Evolutionary conservation across 371 early-diverging fungal genomes (phyloP).

Genomic region (Apophysomyces elegans): DNA sequence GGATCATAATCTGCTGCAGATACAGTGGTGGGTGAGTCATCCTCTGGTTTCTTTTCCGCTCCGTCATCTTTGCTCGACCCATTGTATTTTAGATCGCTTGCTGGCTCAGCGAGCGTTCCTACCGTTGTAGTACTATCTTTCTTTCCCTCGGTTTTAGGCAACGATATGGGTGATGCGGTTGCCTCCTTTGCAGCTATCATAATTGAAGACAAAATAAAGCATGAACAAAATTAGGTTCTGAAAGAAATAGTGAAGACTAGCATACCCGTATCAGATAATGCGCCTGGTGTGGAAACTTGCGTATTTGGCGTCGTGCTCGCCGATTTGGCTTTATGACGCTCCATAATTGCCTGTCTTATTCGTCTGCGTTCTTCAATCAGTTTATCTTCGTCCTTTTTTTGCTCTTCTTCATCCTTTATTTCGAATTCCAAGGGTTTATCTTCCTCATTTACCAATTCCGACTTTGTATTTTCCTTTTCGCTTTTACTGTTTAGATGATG

Average conservation of each 20-base stretch:
- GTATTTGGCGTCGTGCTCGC: slow-evolving; percentile 23
- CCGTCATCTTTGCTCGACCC: slow-evolving; percentile 13
- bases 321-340: slow-evolving; percentile 55
- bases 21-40: slow-evolving; percentile 51
- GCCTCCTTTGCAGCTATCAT: background rate
- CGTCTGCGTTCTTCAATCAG: slow-evolving; percentile 81
- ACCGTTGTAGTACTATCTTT: slow-evolving; percentile 23
- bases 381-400: slow-evolving; percentile 63
- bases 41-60: slow-evolving; percentile 23
- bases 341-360: slow-evolving; percentile 71
- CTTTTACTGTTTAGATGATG: background rate
- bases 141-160: slow-evolving; percentile 1
- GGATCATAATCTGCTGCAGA: slow-evolving; percentile 84
- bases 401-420: slow-evolving; percentile 57
- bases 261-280: background rate
- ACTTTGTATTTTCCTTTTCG: slow-evolving; percentile 1
- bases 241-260: too few species aligned
- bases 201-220: background rate
- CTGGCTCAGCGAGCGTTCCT: slow-evolving; percentile 17
- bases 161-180: background rate
- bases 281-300: slow-evolving; percentile 14
- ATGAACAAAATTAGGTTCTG: background rate
- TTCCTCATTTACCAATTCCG: slow-evolving; percentile 1
- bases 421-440: slow-evolving; percentile 41
- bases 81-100: background rate